Evolutionary conservation across 140 eudicot genomes (phyloP), one percentile per base, ranked within the genome.

Genomic region (Senecio squalidus): DNA sequence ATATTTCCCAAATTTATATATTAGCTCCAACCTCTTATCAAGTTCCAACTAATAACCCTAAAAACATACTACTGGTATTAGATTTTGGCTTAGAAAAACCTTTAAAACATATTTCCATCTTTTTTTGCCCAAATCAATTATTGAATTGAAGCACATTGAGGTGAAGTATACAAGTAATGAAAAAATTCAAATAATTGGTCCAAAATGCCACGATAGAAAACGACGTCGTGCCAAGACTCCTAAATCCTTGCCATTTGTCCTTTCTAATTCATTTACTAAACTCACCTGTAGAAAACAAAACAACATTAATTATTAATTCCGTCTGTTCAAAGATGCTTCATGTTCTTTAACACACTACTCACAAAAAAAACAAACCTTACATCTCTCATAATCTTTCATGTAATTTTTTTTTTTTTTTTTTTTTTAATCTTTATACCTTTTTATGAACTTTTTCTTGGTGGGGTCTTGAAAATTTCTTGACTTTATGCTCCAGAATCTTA

Each of bases 321-420:
- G 25, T 34, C 70, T 31, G 47, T 21, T 44, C 39, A 55, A 72
- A 72, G 77, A 72, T 72, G 64, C 67, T 72, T 55, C 61, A 25
- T 55, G 54, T 72, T 64, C 67, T 56, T 48, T 20, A 21, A 46
- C 21, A 64, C 72, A 15, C 25, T 36, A 58, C 47, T 36, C 30
- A 39, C 64, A 63, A 48, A 13, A 2, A 4, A 48, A 13, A 2
- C 3, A n/a, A 43, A 22, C 23, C 48, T 41, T 5, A 5, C 38
- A 9, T 28, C 11, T n/a, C 9, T 50, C 45, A 24, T 49, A 59
- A 31, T 63, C 33, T 25, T 25, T 25, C 70, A 62, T 54, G 71
- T 41, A 53, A 47, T 44, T 24, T 43, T 27, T 14, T 11, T 15
- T 29, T 1, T 29, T 25, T 40, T 61, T 48, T 43, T 21, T 40